Base-by-base conservation (phyloP, 768 basidiomycete genomes). In the Leucocoprinus sp. region DNA sequence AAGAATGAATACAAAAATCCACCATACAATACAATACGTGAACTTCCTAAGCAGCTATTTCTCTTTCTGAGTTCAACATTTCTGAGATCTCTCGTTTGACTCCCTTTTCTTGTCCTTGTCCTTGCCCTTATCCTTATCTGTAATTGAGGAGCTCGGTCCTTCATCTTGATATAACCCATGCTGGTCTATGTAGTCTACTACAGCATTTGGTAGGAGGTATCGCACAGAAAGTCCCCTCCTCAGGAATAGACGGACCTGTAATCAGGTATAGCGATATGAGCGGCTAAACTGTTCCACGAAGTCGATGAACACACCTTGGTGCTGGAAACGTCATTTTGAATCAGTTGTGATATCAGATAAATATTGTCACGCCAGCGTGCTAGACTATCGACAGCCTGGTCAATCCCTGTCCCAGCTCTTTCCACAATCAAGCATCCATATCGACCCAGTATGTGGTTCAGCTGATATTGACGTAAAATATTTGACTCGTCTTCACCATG, bases 351-450 rank as follows among this genome's bases (percentile, higher is more conserved):
- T 55, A 96, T 84, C 50, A 98, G 78, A 57, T 91, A 82, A 50
- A 95, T 92, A 58, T 92, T 93, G 60, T 77, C 72, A 50, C 81
- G 80, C 83, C 78, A 84, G 50, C 74, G 76, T 49, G 81, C 82
- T 60, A 88, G 70, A 57, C 65, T 76, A 54, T 86, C 84, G 24
- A 78, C 82, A 8, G 84, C 84, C 59, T 85, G 84, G 48, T 84
- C 83, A 75, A 96, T 84, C 54, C 87, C 90, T 6, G 93, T 87
- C 34, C 96, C 95, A 4, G 93, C 86, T 48, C 93, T 81, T 64
- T 99, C 96, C 40, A 99, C 82, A 55, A 97, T 96, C 59, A 96
- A 78, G 52, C 84, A 85, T 37, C 96, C 96, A 62, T 93, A 98
- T 50, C 84, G 78, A 28, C 95, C 95, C 15, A 98, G 72, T 61